Base-by-base conservation (phyloP, 106 monocot genomes). In the Dactylorhiza incarnata region DNA sequence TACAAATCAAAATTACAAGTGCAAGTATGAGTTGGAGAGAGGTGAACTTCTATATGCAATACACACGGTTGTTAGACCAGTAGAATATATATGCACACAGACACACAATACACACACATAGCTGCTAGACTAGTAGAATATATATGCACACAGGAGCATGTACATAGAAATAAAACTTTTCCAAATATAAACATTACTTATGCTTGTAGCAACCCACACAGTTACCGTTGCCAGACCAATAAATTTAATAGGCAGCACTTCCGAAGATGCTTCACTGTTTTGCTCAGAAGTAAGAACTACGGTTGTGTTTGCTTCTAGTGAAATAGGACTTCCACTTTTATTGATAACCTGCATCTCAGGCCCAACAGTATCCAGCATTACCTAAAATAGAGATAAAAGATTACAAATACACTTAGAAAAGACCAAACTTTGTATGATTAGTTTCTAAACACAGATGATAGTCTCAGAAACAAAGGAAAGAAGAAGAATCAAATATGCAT, bases 321-420 rank as follows among this genome's bases (percentile, higher is more conserved):
- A 83, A 65, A 96, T 96, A 9, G 85, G 78, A 23, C 26, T 55
- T 67, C 84, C 96, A 25, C 83, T 83, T 74, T 85, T 86, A 75
- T 96, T 96, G 16, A 80, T 80, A 68, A 96, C 90, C 74, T 96
- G 96, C 58, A 96, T 51, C 79, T 96, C 96, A 52, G 96, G 87
- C 1, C 93, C 93, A 15, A 93, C 88, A 0, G 96, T 93, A 44
- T 96, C 96, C 6, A 96, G 76, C 96, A 96, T 96, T 29, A 96
- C 89, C 95, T 95, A 84, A 25, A 16, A 78, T 0, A 68, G 26
- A 63, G 63, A 63, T 25, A 26, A 10, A n/a, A 56, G 0, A 63
- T 63, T 10, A 63, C 70, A 71, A 71, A 71, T 71, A 16, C 15
- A 45, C n/a, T 46, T 6, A 45, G 70, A 71, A 70, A 71, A 45